A percentile compares a stretch with the other conserved stretches of the same genome.
Evolutionary conservation across 805 yeast genomes (phyloP).

Genomic region (Tetrapisispora iriomotensis): DNA sequence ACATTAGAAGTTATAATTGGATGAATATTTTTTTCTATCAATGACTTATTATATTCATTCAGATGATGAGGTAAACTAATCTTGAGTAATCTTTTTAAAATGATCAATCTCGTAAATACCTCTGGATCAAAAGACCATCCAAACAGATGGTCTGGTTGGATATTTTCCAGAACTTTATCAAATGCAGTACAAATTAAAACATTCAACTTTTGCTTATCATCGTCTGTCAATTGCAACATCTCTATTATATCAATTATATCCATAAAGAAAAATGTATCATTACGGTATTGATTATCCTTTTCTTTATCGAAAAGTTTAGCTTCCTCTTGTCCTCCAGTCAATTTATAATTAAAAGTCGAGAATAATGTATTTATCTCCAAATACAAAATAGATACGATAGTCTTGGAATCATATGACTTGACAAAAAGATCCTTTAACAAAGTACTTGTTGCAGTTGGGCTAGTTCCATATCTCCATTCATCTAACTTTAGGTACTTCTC

Average conservation of each 20-base stretch:
- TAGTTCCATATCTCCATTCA: slow-evolving; percentile 6
- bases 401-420: not conserved
- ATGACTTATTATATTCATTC: too few species aligned
- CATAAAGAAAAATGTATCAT: slow-evolving; percentile 26
- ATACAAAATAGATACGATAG: not conserved
- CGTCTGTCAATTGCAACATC: not conserved
- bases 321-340: not conserved
- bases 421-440: slow-evolving; percentile 13
- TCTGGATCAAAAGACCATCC: slow-evolving; percentile 23
- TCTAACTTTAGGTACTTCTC: slow-evolving; percentile 22
- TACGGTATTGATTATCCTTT: slow-evolving; percentile 55
- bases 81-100: slow-evolving; percentile 8
- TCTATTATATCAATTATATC: not conserved
- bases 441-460: slow-evolving; percentile 30
- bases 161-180: not conserved
- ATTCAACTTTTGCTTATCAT: too few species aligned
- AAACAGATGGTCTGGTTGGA: slow-evolving; percentile 11
- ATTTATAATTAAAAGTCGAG: not conserved
- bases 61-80: slow-evolving; percentile 3
- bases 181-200: too few species aligned
- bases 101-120: slow-evolving; percentile 13
- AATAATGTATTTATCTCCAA: not conserved
- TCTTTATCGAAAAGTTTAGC: slow-evolving; percentile 52
- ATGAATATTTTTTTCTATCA: too few species aligned
- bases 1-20: too few species aligned